Evolutionary conservation across 805 yeast genomes (phyloP).

Genomic region (Yamadazyma tumulicola): DNA sequence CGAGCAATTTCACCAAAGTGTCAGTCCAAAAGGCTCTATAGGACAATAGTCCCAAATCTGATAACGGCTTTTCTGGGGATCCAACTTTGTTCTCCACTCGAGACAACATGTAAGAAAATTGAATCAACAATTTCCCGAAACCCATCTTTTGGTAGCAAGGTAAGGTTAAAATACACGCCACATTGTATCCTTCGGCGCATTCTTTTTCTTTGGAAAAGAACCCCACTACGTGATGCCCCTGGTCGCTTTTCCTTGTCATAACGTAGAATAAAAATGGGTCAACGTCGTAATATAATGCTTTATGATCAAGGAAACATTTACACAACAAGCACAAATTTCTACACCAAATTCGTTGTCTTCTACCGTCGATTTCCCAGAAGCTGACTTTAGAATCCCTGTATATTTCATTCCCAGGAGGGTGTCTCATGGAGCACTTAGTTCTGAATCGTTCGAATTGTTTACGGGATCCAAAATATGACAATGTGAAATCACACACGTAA

Average conservation of each 20-base stretch:
- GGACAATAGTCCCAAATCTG: slow-evolving; percentile 89
- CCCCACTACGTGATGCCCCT: slow-evolving; percentile 95
- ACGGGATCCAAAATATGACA: slow-evolving; percentile 82
- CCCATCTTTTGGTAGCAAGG: slow-evolving; percentile 98
- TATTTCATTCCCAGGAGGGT: slow-evolving; percentile 98
- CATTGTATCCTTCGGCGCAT: slow-evolving; percentile 90
- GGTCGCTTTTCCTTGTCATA: slow-evolving; percentile 86
- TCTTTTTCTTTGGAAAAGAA: slow-evolving; percentile 97
- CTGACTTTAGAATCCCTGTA: slow-evolving; percentile 90
- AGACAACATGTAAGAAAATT: slow-evolving; percentile 88
- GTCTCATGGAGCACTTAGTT: slow-evolving; percentile 79
- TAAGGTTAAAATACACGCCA: slow-evolving; percentile 92
- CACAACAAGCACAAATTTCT: slow-evolving; percentile 88
- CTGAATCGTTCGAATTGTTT: slow-evolving; percentile 93
- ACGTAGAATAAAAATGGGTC: slow-evolving; percentile 96
- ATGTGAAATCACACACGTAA: slow-evolving; percentile 87
- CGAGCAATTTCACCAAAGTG: slow-evolving; percentile 68
- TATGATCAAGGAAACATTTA: slow-evolving; percentile 90
- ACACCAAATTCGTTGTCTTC: slow-evolving; percentile 96
- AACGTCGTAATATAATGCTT: slow-evolving; percentile 93
- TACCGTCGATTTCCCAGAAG: slow-evolving; percentile 95
- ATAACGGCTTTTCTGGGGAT: slow-evolving; percentile 95
- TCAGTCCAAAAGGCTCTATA: slow-evolving; percentile 98
- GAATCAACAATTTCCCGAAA: slow-evolving; percentile 85
- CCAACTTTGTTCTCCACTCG: slow-evolving; percentile 88